These are phyloP conservation scores for Phytophthora kernoviae DNA, from an alignment of 352 stramenopile species.

Conservation along the genomic window DNA sequence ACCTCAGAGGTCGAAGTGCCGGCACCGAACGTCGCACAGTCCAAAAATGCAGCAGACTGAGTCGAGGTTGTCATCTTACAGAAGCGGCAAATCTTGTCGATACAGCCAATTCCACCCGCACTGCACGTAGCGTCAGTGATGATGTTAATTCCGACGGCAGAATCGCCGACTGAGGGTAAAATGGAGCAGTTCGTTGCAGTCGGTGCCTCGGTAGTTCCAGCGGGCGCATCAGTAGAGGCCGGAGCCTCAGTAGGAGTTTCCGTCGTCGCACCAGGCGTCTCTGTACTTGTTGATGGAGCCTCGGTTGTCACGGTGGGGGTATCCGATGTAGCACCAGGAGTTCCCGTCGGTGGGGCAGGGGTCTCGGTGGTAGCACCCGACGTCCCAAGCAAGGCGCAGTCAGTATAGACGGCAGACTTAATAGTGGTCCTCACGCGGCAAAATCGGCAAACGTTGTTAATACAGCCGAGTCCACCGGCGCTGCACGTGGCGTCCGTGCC, in stretches of 20 bases:
- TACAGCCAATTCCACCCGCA: conserved; percentile 41
- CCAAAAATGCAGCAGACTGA: conserved; percentile 27
- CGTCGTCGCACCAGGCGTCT: neutral
- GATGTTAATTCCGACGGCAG: conserved; percentile 35
- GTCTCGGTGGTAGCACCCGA: conserved; percentile 1
- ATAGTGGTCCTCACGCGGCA: conserved; percentile 26
- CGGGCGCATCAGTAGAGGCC: conserved; percentile 3
- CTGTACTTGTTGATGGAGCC: neutral
- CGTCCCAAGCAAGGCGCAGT: conserved; percentile 20
- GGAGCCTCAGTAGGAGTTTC: conserved; percentile 14
- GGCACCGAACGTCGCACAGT: conserved; percentile 17
- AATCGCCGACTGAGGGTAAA: conserved; percentile 27
- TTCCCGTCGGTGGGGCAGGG: neutral
- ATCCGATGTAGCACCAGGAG: conserved; percentile 9
- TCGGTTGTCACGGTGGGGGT: neutral
- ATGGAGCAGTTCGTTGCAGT: conserved; percentile 21
- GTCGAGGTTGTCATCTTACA: conserved; percentile 39
- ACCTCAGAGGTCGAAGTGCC: conserved; percentile 5
- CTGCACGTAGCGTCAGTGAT: conserved; percentile 31
- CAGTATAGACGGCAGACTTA: conserved; percentile 15
- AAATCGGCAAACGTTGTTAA: conserved; percentile 35
- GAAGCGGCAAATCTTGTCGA: conserved; percentile 43
- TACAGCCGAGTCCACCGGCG: conserved; percentile 27
- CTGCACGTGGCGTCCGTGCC: conserved; percentile 30
- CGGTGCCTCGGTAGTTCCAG: conserved; percentile 5